Evolutionary conservation across 345 rosid genomes (phyloP).

Genomic region (Eucalyptus caleyi): DNA sequence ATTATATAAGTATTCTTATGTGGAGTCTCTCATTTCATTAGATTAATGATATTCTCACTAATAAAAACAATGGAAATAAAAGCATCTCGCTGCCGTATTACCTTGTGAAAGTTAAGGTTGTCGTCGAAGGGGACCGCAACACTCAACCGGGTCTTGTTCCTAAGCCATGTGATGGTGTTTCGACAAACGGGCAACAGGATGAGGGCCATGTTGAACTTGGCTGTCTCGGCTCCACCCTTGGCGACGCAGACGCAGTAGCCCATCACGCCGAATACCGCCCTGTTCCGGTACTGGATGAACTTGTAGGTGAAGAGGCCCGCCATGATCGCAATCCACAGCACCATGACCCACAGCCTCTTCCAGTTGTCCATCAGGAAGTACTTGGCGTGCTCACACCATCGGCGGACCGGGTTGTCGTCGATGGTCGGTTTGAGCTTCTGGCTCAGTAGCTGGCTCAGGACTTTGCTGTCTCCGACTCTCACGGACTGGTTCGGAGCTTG

Average conservation of each 20-base stretch:
- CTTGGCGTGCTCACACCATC: conserved; percentile 26
- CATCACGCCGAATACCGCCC: conserved; percentile 49
- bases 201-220: conserved; percentile 85
- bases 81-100: background rate
- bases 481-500: conserved; percentile 82
- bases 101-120: conserved; percentile 75
- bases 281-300: conserved; percentile 50
- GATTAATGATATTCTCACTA: background rate
- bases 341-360: conserved; percentile 78
- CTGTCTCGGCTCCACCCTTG: conserved; percentile 83
- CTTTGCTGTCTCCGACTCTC: conserved; percentile 44
- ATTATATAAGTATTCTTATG: background rate
- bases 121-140: conserved; percentile 71
- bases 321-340: conserved; percentile 54
- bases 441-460: conserved; percentile 69
- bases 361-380: conserved; percentile 74
- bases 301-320: conserved; percentile 60
- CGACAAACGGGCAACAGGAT: conserved; percentile 73
- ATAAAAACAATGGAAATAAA: background rate
- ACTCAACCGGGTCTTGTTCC: conserved; percentile 79
- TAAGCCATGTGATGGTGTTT: conserved; percentile 84
- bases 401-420: conserved; percentile 34
- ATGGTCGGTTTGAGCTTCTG: conserved; percentile 72
- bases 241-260: conserved; percentile 83
- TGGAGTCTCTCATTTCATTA: background rate